Conservation (phyloP, 306 rosid genomes). For the Cucurbita pepo region DNA sequence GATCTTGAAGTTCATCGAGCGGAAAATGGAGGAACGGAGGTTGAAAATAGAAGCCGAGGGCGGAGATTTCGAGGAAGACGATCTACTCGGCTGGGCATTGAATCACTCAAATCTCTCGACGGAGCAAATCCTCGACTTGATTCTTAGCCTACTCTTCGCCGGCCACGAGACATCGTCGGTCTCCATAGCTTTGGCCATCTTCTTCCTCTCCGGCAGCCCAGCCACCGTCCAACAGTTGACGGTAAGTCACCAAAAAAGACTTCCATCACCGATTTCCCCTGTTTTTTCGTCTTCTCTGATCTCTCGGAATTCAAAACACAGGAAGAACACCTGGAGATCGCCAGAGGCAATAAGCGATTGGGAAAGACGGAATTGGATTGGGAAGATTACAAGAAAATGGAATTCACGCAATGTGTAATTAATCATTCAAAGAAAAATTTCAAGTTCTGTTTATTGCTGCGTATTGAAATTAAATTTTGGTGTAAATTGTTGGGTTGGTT, state of each 20-base stretch:
- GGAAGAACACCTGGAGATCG: slow-evolving; percentile 78
- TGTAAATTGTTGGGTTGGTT: not conserved
- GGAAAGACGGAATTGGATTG: slow-evolving; percentile 70
- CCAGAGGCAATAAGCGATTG: slow-evolving; percentile 37
- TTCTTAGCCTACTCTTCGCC: slow-evolving; percentile 79
- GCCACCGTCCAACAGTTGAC: slow-evolving; percentile 48
- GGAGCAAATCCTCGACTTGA: slow-evolving; percentile 87
- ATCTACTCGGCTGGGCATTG: slow-evolving; percentile 86
- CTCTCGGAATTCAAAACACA: not conserved
- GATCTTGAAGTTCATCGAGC: slow-evolving; percentile 69
- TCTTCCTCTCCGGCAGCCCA: slow-evolving; percentile 63
- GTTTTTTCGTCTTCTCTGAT: not conserved
- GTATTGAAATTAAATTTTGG: too few relatives aligned
- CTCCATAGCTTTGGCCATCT: slow-evolving; percentile 68
- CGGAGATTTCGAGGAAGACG: slow-evolving; percentile 40
- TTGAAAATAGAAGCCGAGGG: slow-evolving; percentile 21
- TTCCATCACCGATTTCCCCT: not conserved
- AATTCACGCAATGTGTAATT: slow-evolving; percentile 85
- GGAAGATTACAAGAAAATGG: slow-evolving; percentile 91
- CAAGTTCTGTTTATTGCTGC: not conserved
- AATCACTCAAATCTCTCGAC: slow-evolving; percentile 74
- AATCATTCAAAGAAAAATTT: slow-evolving; percentile 1
- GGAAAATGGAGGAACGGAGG: slow-evolving; percentile 50
- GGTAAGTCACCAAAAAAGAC: slow-evolving; percentile 19
- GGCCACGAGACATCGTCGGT: slow-evolving; percentile 98